Conservation (phyloP, 305 asterid species). For the Solanum hybrid region DNA sequence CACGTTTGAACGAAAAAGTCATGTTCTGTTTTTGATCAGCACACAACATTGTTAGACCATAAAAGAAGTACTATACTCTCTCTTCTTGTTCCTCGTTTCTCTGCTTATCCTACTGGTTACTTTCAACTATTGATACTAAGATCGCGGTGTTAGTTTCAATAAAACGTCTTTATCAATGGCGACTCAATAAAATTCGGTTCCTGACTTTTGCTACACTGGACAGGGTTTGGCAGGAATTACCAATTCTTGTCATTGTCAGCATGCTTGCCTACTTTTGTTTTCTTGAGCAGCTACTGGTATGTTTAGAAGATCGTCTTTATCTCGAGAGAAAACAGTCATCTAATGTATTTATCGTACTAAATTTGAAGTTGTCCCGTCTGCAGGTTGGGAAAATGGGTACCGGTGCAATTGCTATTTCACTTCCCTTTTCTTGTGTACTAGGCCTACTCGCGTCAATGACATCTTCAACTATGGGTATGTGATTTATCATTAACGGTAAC, state of each 20-base stretch:
- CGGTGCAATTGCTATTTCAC: constrained; percentile 75
- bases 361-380: background rate
- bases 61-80: background rate
- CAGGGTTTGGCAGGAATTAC: constrained; percentile 97
- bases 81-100: background rate
- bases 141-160: background rate
- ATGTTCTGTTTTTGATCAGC: background rate
- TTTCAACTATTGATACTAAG: background rate
- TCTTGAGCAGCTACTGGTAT: constrained; percentile 90
- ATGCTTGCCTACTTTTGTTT: constrained; percentile 95
- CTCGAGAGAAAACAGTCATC: background rate
- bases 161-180: background rate
- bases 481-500: background rate
- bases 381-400: constrained; percentile 78
- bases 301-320: constrained; percentile 2
- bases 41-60: background rate
- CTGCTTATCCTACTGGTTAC: background rate
- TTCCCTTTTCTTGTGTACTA: constrained; percentile 92
- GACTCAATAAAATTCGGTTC: background rate
- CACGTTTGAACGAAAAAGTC: background rate
- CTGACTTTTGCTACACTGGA: background rate
- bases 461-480: constrained; percentile 86
- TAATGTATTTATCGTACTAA: background rate
- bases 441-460: constrained; percentile 87
- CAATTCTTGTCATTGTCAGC: constrained; percentile 79